Evolutionary conservation across 495 filamentous ascomycete genomes (phyloP).

Genomic region (Opeltia flavorubescens): DNA sequence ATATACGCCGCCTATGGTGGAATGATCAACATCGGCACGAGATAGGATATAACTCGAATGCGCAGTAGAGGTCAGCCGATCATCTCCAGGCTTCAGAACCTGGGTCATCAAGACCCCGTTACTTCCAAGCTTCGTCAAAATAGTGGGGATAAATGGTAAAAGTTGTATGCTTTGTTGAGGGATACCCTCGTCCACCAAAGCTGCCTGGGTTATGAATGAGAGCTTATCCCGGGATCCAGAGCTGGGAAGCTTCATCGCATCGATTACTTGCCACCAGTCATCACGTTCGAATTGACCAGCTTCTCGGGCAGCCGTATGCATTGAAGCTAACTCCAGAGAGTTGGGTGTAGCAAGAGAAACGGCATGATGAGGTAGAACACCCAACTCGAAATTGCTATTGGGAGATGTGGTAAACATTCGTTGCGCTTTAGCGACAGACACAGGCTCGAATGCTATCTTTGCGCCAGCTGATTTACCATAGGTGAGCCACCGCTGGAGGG

Average conservation of each 20-base stretch:
- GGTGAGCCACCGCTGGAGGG: conserved; percentile 47
- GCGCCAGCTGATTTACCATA: conserved; percentile 38
- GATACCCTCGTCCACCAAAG: conserved; percentile 63
- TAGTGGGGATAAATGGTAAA: conserved; percentile 72
- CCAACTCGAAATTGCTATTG: conserved; percentile 22
- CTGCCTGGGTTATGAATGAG: conserved; percentile 39
- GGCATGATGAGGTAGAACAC: conserved; percentile 43
- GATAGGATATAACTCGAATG: conserved; percentile 55
- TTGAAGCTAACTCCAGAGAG: conserved; percentile 58
- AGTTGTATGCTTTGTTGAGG: conserved; percentile 73
- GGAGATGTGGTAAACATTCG: conserved; percentile 40
- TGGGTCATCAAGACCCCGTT: conserved; percentile 67
- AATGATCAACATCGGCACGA: conserved; percentile 29
- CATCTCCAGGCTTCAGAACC: conserved; percentile 49
- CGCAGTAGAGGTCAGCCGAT: conserved; percentile 43
- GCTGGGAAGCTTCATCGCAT: conserved; percentile 48
- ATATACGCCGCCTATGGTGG: conserved; percentile 64
- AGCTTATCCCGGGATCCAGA: conserved; percentile 50
- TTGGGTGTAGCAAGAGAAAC: conserved; percentile 73
- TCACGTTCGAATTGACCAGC: conserved; percentile 49
- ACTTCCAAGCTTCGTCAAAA: conserved; percentile 71
- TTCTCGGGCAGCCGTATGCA: conserved; percentile 51
- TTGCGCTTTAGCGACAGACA: conserved; percentile 61
- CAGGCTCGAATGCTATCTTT: conserved; percentile 78
- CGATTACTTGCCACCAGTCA: conserved; percentile 68